Evolutionary conservation across 1,284 basidiomycete species (phyloP).

Genomic region (Xerocomus nothofagi): DNA sequence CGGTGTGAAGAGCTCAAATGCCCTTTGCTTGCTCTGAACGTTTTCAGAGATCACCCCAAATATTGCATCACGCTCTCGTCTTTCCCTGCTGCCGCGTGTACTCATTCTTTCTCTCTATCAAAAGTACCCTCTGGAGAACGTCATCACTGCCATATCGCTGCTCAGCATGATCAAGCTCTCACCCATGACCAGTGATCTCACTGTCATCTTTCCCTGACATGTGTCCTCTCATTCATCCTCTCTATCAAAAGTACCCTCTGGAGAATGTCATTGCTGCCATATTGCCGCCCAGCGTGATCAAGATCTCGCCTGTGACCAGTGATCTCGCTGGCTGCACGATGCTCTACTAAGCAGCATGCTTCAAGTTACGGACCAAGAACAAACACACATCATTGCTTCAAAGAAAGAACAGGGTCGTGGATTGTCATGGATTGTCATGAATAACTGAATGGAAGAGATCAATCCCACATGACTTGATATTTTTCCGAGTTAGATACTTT

Average conservation of each 20-base stretch:
- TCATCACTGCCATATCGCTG: constrained; percentile 50
- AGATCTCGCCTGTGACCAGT: constrained; percentile 48
- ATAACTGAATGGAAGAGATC: constrained; percentile 33
- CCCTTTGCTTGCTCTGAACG: constrained; percentile 54
- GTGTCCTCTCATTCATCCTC: constrained; percentile 51
- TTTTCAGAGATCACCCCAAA: constrained; percentile 61
- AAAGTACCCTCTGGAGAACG: constrained; percentile 45
- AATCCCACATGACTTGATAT: too few relatives aligned
- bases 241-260: constrained; percentile 48
- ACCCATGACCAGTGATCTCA: constrained; percentile 52
- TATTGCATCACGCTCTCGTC: constrained; percentile 56
- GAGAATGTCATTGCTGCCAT: constrained; percentile 48
- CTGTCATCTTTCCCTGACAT: constrained; percentile 53
- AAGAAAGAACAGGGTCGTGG: constrained; percentile 31
- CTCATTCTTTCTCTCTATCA: constrained; percentile 53
- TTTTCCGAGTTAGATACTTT: too few relatives aligned
- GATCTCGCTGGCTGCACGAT: constrained; percentile 61
- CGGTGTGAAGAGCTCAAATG: constrained; percentile 58
- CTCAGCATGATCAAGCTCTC: constrained; percentile 54
- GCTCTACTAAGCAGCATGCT: constrained; percentile 54
- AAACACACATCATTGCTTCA: constrained; percentile 39
- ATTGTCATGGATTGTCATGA: constrained; percentile 30
- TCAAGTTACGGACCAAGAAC: constrained; percentile 39
- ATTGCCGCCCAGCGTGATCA: constrained; percentile 53
- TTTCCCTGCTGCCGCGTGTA: constrained; percentile 50